Base-by-base conservation (phyloP, 192 early-diverging fungal species). In the Coemansia sp. region DNA sequence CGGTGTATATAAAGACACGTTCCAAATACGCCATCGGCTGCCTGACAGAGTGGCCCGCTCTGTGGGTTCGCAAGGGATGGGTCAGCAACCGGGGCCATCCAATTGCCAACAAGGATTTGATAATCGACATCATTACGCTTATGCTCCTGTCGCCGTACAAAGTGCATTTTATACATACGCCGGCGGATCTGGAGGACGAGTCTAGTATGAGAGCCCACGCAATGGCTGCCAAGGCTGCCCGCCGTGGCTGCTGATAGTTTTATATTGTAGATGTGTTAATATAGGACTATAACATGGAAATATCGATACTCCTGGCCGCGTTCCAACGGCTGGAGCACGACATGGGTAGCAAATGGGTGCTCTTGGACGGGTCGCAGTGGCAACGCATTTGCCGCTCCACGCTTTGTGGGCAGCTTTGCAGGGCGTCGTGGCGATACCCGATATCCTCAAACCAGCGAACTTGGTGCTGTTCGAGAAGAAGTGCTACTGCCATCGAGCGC, bases 401-500 rank as follows among this genome's bases (percentile, higher is more conserved):
- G 29, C 84, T 80, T 10, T 73, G 75, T 0, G 81, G 81, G 19
- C 81, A 84, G 37, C 62, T 69, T 10, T 63, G 17, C 64, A 83
- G 75, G 14, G 64, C 63, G 3, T 69, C 72, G 48, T 86, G 85
- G 29, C 59, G 72, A 69, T 91, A 89, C 4, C 89, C 90, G 61
- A 92, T 89, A 50, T 92, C 87, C 41, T 89, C 73, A 67, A 92
- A 92, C 71, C 80, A 92, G 59, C 90, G 89, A 4, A 92, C 80
- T 46, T 91, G 76, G 9, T 75, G 64, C 37, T 64, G 62, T 4
- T 70, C 71, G 39, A 90, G 67, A 42, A 87, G 78, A 64, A 92
- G 64, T 4, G 85, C 79, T 0, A 80, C 89, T 0, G 81, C 86
- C 45, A 92, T 78, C 3, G 89, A 88, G 65, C 91, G 90, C 16